phyloP scores from a whole-genome alignment of 345 rosid genomes.

The Eucalyptus rudis region DNA sequence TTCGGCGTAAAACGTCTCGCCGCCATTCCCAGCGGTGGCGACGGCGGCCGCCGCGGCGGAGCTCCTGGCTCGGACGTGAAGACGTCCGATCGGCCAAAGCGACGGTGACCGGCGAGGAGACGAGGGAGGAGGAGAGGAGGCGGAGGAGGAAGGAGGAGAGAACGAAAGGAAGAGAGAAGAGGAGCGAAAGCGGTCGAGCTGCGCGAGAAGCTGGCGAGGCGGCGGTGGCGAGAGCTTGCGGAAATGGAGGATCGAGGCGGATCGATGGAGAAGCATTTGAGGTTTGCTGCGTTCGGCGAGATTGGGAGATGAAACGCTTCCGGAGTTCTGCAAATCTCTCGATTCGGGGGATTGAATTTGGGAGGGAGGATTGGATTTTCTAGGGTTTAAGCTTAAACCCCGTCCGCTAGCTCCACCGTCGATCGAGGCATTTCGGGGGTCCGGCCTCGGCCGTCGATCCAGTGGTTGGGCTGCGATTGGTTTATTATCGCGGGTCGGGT shows the following conservation, averaged over 20 bases:
- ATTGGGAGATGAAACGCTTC: background rate
- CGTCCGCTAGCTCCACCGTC: background rate
- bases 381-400: background rate
- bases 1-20: slow-evolving; percentile 53
- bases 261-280: background rate
- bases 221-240: background rate
- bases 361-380: background rate
- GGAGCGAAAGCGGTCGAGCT: background rate
- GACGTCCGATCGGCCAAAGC: background rate
- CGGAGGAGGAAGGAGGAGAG: background rate
- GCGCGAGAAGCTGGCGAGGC: background rate
- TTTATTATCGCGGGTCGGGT: background rate
- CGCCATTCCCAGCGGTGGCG: background rate
- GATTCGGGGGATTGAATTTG: background rate
- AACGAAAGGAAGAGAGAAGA: background rate
- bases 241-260: background rate
- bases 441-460: background rate
- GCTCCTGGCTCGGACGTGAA: background rate
- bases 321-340: background rate
- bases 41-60: background rate
- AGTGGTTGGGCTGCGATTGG: background rate
- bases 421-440: background rate
- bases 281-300: background rate
- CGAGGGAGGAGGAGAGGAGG: background rate
- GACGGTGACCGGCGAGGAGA: background rate